Conservation (phyloP, 441 rosid species). For the Jatropha multifida region DNA sequence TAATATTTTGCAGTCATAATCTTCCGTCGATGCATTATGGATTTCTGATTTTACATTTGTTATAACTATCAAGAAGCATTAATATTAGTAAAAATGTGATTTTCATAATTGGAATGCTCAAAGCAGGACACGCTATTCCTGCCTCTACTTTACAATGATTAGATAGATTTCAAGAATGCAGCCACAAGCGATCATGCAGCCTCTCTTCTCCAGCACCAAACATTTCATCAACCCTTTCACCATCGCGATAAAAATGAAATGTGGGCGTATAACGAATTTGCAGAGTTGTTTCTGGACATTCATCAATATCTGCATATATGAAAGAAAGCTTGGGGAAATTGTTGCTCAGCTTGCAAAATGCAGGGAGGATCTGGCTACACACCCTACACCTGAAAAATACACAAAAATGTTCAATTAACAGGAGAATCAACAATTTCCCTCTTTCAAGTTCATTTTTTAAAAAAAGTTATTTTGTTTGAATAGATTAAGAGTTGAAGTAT, state of each 20-base stretch:
- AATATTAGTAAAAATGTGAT: too few relatives aligned
- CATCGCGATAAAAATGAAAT: constrained; percentile 33
- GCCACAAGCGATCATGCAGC: constrained; percentile 90
- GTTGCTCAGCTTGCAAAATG: constrained; percentile 71
- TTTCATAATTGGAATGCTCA: too few relatives aligned
- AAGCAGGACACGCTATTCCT: background rate
- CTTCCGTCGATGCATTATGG: too few relatives aligned
- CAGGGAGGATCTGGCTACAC: constrained; percentile 80
- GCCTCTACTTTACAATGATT: background rate
- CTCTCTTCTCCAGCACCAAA: constrained; percentile 90
- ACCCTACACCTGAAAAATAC: constrained; percentile 70
- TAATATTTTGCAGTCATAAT: too few relatives aligned
- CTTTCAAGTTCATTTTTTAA: too few relatives aligned
- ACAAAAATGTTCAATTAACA: background rate
- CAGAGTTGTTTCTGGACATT: constrained; percentile 87
- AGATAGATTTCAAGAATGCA: constrained; percentile 66
- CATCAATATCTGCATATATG: constrained; percentile 89
- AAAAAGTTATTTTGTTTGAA: too few relatives aligned
- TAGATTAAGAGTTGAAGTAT: too few relatives aligned
- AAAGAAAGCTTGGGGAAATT: constrained; percentile 60
- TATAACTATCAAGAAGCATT: too few relatives aligned
- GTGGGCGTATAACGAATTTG: constrained; percentile 86
- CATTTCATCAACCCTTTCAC: constrained; percentile 94
- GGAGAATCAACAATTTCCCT: background rate
- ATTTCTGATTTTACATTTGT: too few relatives aligned